Base-by-base conservation (phyloP, 2,329 filamentous ascomycete species). In the Verticillium albo-atrum region DNA sequence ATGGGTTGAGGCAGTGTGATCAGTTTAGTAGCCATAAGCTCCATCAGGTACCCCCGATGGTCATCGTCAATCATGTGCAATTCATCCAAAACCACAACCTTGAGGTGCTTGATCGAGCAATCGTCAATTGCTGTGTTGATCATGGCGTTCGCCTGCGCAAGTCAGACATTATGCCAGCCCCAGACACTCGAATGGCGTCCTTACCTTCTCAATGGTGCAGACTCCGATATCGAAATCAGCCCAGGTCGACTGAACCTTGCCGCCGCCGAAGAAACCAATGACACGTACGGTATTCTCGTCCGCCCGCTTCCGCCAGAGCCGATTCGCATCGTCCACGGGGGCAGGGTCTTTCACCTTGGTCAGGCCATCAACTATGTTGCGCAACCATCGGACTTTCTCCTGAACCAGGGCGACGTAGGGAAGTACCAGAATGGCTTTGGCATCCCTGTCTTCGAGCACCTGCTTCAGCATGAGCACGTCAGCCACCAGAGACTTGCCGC, bases 31-130 rank as follows among this genome's bases (percentile, higher is more conserved):
- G 87, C 85, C 73, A 91, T 84, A 6, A 92, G 76, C 68, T 93
- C 90, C 58, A 92, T 76, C 1, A 92, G 78, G 68, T 92, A 92
- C 4, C 90, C 90, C 14, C 90, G 84, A 64, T 88, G 83, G 62
- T 89, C 87, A 68, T 92, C 90, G 65, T 91, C 87, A 52, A 92
- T 80, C 89, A 93, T 92, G 69, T 93, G 90, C n/a, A 92, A 75
- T 69, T 93, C 90, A 66, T 93, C 90, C 34, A 92, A 77, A 15
- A 92, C 88, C 20, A 92, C 83, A 12, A 87, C 77, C 54, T 82
- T 84, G 51, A 93, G 75, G 23, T 85, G 80, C n/a, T 79, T 76
- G 61, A 91, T 82, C 3, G 80, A 84, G 67, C 83, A 85, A 63
- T 92, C 88, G 62, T 90, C 87, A 64, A 92, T 90, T 15, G 89